Evolutionary conservation across 2,329 filamentous ascomycete genomes (phyloP).

Genomic region (Thielaviopsis punctulata): DNA sequence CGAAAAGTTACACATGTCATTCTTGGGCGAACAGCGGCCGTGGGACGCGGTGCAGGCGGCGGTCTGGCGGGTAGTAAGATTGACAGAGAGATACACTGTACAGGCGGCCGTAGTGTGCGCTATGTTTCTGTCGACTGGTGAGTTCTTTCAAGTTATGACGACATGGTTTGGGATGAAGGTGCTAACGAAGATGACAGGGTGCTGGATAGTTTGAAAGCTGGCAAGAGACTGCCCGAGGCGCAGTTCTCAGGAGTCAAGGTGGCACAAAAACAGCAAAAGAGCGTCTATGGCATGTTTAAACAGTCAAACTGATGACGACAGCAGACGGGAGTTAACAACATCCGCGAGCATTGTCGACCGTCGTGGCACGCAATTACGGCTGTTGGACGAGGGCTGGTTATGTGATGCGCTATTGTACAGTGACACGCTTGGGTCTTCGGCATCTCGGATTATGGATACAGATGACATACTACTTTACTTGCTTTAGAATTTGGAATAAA

Average conservation of each 20-base stretch:
- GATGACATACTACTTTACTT: too few relatives aligned
- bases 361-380: too few relatives aligned
- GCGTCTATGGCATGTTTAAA: slow-evolving; percentile 37
- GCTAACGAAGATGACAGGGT: too few relatives aligned
- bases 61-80: slow-evolving; percentile 63
- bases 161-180: too few relatives aligned
- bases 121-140: slow-evolving; percentile 72
- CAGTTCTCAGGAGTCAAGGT: slow-evolving; percentile 49
- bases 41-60: slow-evolving; percentile 44
- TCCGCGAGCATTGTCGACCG: too few relatives aligned
- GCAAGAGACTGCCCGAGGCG: slow-evolving; percentile 57
- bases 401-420: too few relatives aligned
- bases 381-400: too few relatives aligned
- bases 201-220: slow-evolving; percentile 64
- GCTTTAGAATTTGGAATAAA: too few relatives aligned
- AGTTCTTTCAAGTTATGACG: slow-evolving; percentile 17
- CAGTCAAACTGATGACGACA: neutral
- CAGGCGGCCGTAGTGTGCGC: slow-evolving; percentile 53
- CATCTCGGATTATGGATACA: too few relatives aligned
- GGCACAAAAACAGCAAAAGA: slow-evolving; percentile 43
- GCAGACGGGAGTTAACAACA: neutral
- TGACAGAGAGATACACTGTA: slow-evolving; percentile 56
- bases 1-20: slow-evolving; percentile 74
- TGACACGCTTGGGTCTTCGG: too few relatives aligned
- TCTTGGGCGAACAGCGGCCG: slow-evolving; percentile 41